These are phyloP conservation scores for Mortierella claussenii DNA, from an alignment of 192 early-diverging fungal genomes.

Conservation along the genomic window DNA sequence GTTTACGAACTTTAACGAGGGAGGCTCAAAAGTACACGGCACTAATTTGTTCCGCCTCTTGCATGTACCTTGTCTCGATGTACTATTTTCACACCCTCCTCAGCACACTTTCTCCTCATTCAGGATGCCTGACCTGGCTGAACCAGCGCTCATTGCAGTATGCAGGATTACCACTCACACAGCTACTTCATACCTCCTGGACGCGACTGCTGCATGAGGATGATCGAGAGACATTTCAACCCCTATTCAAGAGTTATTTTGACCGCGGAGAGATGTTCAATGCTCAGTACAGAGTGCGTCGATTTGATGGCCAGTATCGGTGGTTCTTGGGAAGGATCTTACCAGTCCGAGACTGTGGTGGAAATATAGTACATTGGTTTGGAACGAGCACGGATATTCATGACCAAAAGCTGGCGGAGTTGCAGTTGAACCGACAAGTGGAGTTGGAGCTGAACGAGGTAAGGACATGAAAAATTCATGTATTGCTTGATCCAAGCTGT, in stretches of 20 bases:
- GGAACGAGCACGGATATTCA: conserved; percentile 67
- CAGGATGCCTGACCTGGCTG: conserved; percentile 63
- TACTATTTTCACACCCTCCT: too few species aligned
- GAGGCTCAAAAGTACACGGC: too few species aligned
- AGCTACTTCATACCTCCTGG: conserved; percentile 59
- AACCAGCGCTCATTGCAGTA: conserved; percentile 66
- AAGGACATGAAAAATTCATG: background rate
- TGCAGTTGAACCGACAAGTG: conserved; percentile 56
- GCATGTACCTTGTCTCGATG: background rate
- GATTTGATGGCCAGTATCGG: conserved; percentile 67
- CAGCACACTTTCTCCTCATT: conserved; percentile 59
- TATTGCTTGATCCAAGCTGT: too few species aligned
- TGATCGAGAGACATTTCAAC: conserved; percentile 46
- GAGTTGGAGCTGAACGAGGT: conserved; percentile 65
- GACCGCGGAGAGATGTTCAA: conserved; percentile 60
- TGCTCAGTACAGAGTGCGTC: conserved; percentile 60
- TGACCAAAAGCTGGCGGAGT: conserved; percentile 62
- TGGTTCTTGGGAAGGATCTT: conserved; percentile 64
- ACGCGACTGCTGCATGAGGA: conserved; percentile 62
- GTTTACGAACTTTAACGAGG: too few species aligned
- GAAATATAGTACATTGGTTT: conserved; percentile 67
- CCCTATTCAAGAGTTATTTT: conserved; percentile 59
- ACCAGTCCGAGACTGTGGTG: conserved; percentile 61
- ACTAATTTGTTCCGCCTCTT: background rate
- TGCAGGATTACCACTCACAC: conserved; percentile 45